A percentile compares a stretch with the other conserved stretches of the same genome.
phyloP scores from a whole-genome alignment of 2,329 filamentous ascomycete species.

The Aspergillus sp. region DNA sequence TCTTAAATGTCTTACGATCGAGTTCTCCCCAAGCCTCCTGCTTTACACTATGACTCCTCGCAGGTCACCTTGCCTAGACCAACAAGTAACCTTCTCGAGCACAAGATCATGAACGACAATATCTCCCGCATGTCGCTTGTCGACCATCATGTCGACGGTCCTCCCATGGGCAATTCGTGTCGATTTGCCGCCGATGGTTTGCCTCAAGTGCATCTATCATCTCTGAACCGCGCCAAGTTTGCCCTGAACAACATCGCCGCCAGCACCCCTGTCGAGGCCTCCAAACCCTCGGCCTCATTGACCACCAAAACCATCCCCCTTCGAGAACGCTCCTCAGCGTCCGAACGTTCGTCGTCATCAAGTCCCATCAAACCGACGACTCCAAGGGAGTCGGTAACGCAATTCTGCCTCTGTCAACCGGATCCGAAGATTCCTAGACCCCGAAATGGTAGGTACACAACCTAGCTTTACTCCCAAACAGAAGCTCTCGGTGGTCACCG shows the following conservation, averaged over 20 bases:
- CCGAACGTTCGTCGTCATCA: conserved; percentile 29
- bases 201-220: conserved; percentile 27
- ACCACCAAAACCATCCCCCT: conserved; percentile 22
- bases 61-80: conserved; percentile 31
- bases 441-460: conserved; percentile 61
- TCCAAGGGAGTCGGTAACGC: conserved; percentile 43
- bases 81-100: conserved; percentile 38
- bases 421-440: conserved; percentile 70
- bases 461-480: conserved; percentile 17
- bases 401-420: conserved; percentile 68
- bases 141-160: conserved; percentile 17
- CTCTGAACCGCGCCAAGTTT: conserved; percentile 25
- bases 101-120: conserved; percentile 43
- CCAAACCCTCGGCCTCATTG: conserved; percentile 18
- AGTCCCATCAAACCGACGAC: conserved; percentile 33
- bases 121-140: conserved; percentile 19
- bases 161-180: conserved; percentile 10
- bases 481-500: conserved; percentile 2
- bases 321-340: conserved; percentile 24
- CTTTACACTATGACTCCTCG: conserved; percentile 41
- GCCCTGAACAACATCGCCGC: conserved; percentile 21
- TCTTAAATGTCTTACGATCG: conserved; percentile 49
- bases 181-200: conserved; percentile 23
- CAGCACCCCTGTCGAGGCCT: conserved; percentile 9
- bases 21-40: conserved; percentile 45